Evolutionary conservation across 768 basidiomycete genomes (phyloP), one percentile per base, ranked within the genome.

Genomic region (Agaricus sinodeliciosus): DNA sequence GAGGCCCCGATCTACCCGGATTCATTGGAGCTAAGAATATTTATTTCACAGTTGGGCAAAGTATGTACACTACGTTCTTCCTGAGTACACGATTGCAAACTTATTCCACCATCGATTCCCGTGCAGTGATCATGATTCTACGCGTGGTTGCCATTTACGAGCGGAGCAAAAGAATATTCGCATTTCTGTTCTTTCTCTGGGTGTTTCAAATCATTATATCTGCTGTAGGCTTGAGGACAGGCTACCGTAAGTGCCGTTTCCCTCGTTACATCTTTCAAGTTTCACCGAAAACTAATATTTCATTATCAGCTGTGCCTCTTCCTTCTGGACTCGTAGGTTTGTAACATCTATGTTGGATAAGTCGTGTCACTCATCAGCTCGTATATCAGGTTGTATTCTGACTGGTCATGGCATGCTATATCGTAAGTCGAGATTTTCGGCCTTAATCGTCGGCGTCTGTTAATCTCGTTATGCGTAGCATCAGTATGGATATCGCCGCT

Each of bases 111-210:
- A 11, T 43, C 40, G 5, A 15, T 8, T 9, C 8, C 55, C 18
- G 15, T 28, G 13, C 39, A 68, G 67, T 64, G 26, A 60, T 67
- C 27, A 67, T 68, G 67, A 66, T 68, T 34, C 58, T 68, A 15
- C 63, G 67, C 0, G 59, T 68, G 11, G 67, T 60, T 55, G 67
- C 67, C 3, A 54, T 68, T 7, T 68, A 66, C 44, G 57, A 58
- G 11, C 59, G 63, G 11, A 60, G 54, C 25, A 15, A 44, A 8
- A 42, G 13, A 19, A 39, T 68, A n/a, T 37, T 66, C 11, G 26
- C 19, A 6, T 51, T 62, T 34, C 45, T 68, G 26, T 40, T 64
- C 31, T 22, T 57, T 1, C 46, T 68, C 7, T 66, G 62, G 66
- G 34, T 55, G 0, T 52, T 28, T 1, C 67, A 68, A 51, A 62